phyloP scores from a whole-genome alignment of 2,329 filamentous ascomycete genomes.

The Cladosporium austrohemisphaericum region DNA sequence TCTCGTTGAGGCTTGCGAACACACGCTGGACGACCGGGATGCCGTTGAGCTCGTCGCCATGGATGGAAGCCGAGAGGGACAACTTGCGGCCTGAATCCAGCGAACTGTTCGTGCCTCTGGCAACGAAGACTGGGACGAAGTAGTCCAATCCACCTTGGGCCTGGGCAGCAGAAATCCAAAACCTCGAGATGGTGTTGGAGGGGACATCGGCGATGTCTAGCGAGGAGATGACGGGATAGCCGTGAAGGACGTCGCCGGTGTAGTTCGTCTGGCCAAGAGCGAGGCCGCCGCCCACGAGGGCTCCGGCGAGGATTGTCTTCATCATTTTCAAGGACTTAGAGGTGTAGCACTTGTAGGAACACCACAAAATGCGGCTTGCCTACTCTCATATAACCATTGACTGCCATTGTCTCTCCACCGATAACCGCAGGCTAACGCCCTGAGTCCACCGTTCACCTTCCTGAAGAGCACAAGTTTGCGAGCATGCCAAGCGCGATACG shows the following conservation, averaged over 20 bases:
- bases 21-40: constrained; percentile 37
- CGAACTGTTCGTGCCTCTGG: constrained; percentile 36
- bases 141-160: constrained; percentile 38
- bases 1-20: constrained; percentile 36
- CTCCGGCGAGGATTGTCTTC: constrained; percentile 5
- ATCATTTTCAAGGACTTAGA: constrained; percentile 3
- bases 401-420: background rate
- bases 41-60: constrained; percentile 39
- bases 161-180: constrained; percentile 37
- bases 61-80: constrained; percentile 37
- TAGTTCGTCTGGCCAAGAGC: constrained; percentile 17
- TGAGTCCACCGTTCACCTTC: background rate
- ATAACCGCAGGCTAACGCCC: background rate
- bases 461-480: constrained; percentile 6
- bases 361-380: background rate
- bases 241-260: constrained; percentile 22
- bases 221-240: constrained; percentile 22
- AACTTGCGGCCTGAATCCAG: constrained; percentile 36
- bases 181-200: constrained; percentile 34
- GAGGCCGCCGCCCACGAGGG: constrained; percentile 9
- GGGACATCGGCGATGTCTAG: constrained; percentile 37
- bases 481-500: constrained; percentile 1
- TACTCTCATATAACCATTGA: background rate
- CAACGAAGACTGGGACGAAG: constrained; percentile 38
- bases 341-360: too few species aligned